Evolutionary conservation across 805 yeast genomes (phyloP), one percentile per base, ranked within the genome.

Genomic region (Ogataea paraovalis): DNA sequence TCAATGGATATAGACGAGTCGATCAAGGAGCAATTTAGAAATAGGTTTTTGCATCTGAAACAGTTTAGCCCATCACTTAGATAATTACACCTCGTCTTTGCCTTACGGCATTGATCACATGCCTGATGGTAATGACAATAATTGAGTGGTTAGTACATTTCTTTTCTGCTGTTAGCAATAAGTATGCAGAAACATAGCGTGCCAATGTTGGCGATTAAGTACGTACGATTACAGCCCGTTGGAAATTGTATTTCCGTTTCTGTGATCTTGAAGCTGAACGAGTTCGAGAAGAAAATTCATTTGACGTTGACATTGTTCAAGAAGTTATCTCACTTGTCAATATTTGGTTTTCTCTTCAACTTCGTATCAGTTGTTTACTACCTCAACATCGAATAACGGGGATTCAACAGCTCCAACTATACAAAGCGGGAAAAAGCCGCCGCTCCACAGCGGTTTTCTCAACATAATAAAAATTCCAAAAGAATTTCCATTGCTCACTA

Each of bases 31-130:
- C 16, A 19, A 5, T 25, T 30, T 50, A 36, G 43, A 41, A 30
- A 49, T 19, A 38, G 52, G 30, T 20, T 42, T 34, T 13, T 54
- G 49, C 65, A 61, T n/a, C 65, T 53, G 40, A 60, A 56, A 44
- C 65, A 61, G 12, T 48, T 51, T n/a, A 49, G 36, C 20, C 62
- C 60, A 39, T 50, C 44, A 20, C 48, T 45, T 10, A 57, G 44
- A 43, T 57, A 53, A 34, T 56, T 55, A 46, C 65, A 61, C n/a
- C 62, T 49, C 1, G 62, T 56, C 43, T 61, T 61, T 3, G 63
- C 52, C 34, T 54, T 53, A 18, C 64, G 46, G 43, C 65, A 61
- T 36, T 55, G 58, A 20, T 45, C 47, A 43, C 65, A 61, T 7
- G 55, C 38, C 38, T 34, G 19, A 18, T 34, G 16, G 5, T 30